phyloP scores from a whole-genome alignment of 2,329 filamentous ascomycete genomes.

The Proliferodiscus dingleyae region DNA sequence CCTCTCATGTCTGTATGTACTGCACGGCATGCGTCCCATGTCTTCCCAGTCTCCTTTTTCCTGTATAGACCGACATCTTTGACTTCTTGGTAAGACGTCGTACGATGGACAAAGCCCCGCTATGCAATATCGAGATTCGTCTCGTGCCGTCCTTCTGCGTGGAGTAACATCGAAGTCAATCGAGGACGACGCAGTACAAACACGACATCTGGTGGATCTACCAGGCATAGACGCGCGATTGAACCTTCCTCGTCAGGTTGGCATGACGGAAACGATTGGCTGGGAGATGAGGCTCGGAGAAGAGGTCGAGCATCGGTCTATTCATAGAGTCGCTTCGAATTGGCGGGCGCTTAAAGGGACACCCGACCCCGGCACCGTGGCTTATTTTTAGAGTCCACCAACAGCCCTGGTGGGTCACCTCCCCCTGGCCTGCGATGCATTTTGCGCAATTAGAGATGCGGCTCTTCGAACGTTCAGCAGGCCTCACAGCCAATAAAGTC shows the following conservation, averaged over 20 bases:
- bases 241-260: background rate
- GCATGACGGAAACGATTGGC: background rate
- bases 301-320: background rate
- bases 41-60: too few species aligned
- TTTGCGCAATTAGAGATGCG: too few species aligned
- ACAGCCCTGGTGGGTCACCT: too few species aligned
- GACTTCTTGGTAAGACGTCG: background rate
- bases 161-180: background rate
- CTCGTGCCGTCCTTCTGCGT: background rate
- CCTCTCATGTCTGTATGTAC: too few species aligned
- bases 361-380: too few species aligned
- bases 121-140: background rate
- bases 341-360: background rate
- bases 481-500: too few species aligned
- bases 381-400: too few species aligned
- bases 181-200: background rate
- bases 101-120: background rate
- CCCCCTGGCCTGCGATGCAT: too few species aligned
- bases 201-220: too few species aligned
- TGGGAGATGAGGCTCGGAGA: background rate
- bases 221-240: conserved; percentile 2
- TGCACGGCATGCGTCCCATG: too few species aligned
- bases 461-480: too few species aligned
- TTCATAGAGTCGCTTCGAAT: background rate
- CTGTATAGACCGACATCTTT: too few species aligned